A percentile compares a stretch with the other conserved stretches of the same genome.
Conservation (phyloP, 257 asterid genomes). For the Solanum pimpinellifolium region DNA sequence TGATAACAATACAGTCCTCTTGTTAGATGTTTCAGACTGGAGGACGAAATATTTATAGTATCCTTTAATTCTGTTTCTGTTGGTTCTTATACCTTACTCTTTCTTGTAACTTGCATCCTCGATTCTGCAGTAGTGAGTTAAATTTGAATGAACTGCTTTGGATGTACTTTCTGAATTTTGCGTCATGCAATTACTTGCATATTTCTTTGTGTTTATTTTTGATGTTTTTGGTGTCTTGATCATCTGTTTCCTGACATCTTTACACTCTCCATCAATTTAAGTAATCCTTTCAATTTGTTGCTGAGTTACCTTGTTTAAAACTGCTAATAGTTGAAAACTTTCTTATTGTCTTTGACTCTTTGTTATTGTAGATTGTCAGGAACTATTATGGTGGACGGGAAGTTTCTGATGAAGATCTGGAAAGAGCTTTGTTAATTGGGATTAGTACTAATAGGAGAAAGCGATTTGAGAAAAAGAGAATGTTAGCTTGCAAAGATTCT, state of each 20-base stretch:
- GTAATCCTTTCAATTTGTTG: neutral
- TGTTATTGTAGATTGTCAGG: constrained; percentile 46
- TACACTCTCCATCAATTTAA: neutral
- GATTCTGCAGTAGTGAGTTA: neutral
- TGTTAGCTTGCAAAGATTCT: constrained; percentile 31
- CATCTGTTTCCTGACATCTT: neutral
- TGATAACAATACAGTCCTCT: neutral
- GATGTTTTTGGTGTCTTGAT: neutral
- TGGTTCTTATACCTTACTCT: neutral
- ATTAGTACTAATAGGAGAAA: constrained; percentile 85
- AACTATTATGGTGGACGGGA: constrained; percentile 88
- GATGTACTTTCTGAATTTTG: neutral
- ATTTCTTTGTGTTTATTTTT: neutral
- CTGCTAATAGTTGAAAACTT: neutral
- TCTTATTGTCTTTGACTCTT: neutral
- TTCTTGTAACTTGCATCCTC: neutral
- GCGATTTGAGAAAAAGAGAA: constrained; percentile 57
- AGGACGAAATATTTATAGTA: neutral
- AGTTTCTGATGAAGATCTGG: constrained; percentile 66
- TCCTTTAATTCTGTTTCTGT: neutral
- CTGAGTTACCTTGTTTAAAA: neutral
- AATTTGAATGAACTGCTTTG: neutral
- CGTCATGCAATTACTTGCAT: neutral
- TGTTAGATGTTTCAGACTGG: neutral
- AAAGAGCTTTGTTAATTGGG: constrained; percentile 73